These are phyloP conservation scores for Ailanthus altissimus DNA, from an alignment of 345 rosid species.

Conservation along the genomic window DNA sequence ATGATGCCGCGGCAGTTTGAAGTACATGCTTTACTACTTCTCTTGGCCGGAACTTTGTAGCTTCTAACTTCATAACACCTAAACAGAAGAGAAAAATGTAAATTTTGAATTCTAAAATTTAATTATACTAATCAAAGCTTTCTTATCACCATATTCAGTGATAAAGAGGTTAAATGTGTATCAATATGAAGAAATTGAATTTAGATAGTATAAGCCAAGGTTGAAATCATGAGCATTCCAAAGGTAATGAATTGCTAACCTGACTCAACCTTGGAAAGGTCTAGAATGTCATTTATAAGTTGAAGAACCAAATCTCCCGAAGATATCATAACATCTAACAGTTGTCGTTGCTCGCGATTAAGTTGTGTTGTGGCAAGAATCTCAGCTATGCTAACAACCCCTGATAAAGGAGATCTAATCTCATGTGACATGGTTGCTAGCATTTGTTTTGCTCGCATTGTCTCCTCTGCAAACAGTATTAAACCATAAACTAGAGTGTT, in stretches of 20 bases:
- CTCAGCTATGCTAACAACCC: slow-evolving; percentile 97
- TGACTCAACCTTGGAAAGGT: slow-evolving; percentile 98
- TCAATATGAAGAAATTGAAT: background rate
- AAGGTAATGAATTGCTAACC: slow-evolving; percentile 38
- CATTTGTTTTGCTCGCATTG: slow-evolving; percentile 98
- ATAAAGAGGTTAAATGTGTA: background rate
- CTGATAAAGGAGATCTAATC: slow-evolving; percentile 90
- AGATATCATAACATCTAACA: slow-evolving; percentile 88
- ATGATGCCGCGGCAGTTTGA: slow-evolving; percentile 93
- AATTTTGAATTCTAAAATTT: background rate
- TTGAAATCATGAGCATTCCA: background rate
- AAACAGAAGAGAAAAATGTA: background rate
- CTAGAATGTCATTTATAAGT: slow-evolving; percentile 90
- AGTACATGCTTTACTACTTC: slow-evolving; percentile 93
- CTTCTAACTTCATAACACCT: slow-evolving; percentile 97
- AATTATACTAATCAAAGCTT: background rate
- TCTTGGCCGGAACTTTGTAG: slow-evolving; percentile 87
- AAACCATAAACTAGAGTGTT: background rate
- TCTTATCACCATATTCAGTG: background rate
- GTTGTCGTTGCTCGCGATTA: slow-evolving; percentile 71
- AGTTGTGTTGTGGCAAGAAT: slow-evolving; percentile 78
- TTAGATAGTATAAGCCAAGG: background rate
- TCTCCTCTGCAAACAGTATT: slow-evolving; percentile 69
- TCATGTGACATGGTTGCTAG: slow-evolving; percentile 98
- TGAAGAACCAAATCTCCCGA: slow-evolving; percentile 98